phyloP scores from a whole-genome alignment of 768 basidiomycete species.

The Russula sp. region DNA sequence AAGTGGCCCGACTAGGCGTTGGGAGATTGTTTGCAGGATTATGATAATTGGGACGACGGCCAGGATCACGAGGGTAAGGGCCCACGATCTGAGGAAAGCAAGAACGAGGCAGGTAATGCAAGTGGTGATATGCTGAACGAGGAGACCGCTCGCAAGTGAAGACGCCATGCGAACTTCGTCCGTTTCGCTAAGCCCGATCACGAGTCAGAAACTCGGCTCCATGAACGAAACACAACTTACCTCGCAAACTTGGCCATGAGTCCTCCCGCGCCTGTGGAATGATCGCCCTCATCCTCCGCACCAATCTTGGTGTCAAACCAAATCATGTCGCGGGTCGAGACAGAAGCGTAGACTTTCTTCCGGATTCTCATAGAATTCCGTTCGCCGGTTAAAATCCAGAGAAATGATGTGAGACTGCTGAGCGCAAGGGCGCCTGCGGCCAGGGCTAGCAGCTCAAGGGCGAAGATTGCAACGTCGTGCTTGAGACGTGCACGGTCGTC shows the following conservation, averaged over 20 bases:
- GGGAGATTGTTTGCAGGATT: slow-evolving; percentile 68
- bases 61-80: slow-evolving; percentile 88
- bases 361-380: slow-evolving; percentile 63
- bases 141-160: slow-evolving; percentile 68
- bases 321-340: slow-evolving; percentile 66
- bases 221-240: slow-evolving; percentile 32
- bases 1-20: slow-evolving; percentile 58
- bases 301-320: slow-evolving; percentile 88
- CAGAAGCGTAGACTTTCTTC: slow-evolving; percentile 56
- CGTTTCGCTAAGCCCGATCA: slow-evolving; percentile 59
- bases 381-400: slow-evolving; percentile 91
- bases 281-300: slow-evolving; percentile 41
- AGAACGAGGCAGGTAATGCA: slow-evolving; percentile 72
- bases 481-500: slow-evolving; percentile 46
- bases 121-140: slow-evolving; percentile 78
- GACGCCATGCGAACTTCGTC: slow-evolving; percentile 86
- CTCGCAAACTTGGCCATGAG: slow-evolving; percentile 90
- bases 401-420: slow-evolving; percentile 62
- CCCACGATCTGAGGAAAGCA: slow-evolving; percentile 71
- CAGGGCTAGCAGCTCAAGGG: slow-evolving; percentile 59
- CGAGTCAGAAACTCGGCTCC: neutral
- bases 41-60: slow-evolving; percentile 79
- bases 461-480: slow-evolving; percentile 49
- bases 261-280: slow-evolving; percentile 73
- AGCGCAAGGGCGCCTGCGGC: slow-evolving; percentile 59